A percentile compares a stretch with the other conserved stretches of the same genome.
Conservation (phyloP, 2,329 filamentous ascomycete species). For the Alternaria novae-zelandiae region DNA sequence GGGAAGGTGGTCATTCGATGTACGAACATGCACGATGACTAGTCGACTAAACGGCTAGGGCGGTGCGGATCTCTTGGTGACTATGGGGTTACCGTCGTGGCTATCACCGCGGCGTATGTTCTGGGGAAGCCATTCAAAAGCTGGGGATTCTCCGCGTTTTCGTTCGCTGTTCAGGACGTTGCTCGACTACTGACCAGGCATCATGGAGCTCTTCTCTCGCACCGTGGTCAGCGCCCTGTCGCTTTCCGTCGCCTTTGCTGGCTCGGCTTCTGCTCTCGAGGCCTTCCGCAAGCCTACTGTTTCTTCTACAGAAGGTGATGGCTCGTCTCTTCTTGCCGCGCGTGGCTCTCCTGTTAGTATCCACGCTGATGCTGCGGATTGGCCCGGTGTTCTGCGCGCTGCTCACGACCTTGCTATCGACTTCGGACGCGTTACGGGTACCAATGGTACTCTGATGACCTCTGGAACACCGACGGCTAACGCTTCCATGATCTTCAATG, state of each 20-base stretch:
- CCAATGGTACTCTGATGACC: slow-evolving; percentile 63
- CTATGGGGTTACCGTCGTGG: slow-evolving; percentile 10
- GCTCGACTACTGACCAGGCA: slow-evolving; percentile 7
- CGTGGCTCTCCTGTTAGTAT: slow-evolving; percentile 38
- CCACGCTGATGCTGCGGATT: slow-evolving; percentile 57
- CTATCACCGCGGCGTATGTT: slow-evolving; percentile 10
- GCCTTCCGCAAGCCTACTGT: slow-evolving; percentile 59
- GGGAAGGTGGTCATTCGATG: slow-evolving; percentile 2
- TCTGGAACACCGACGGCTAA: slow-evolving; percentile 60
- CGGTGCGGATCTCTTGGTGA: neutral
- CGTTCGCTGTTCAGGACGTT: slow-evolving; percentile 11
- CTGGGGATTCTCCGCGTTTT: slow-evolving; percentile 16
- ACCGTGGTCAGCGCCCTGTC: slow-evolving; percentile 34
- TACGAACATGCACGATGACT: slow-evolving; percentile 12
- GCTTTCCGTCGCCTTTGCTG: slow-evolving; percentile 27
- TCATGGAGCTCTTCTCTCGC: slow-evolving; percentile 41
- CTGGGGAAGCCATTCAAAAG: slow-evolving; percentile 11
- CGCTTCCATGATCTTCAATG: slow-evolving; percentile 51
- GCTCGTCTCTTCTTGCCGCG: slow-evolving; percentile 40
- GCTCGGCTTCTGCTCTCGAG: slow-evolving; percentile 37
- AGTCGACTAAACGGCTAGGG: slow-evolving; percentile 29
- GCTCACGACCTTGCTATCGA: slow-evolving; percentile 71
- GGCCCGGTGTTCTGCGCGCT: slow-evolving; percentile 71
- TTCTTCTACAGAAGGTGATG: slow-evolving; percentile 52
- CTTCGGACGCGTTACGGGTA: slow-evolving; percentile 73